These are phyloP conservation scores for Amborella trichopoda DNA, from an alignment of 164 flowering plant species.

Conservation along the genomic window DNA sequence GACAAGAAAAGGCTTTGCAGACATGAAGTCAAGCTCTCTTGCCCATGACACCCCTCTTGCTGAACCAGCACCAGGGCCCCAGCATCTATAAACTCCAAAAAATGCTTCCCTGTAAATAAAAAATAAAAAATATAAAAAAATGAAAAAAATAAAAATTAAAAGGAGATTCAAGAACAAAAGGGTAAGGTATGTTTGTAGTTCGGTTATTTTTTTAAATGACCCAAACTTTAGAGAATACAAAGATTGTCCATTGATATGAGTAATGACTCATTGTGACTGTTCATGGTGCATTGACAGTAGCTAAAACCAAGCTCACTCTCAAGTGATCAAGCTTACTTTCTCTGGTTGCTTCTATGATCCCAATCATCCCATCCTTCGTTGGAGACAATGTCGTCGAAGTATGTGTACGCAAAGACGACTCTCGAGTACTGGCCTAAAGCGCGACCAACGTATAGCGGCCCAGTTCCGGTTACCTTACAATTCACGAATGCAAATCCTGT, in stretches of 20 bases:
- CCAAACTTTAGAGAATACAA: no score
- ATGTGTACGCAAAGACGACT: conserved; percentile 66
- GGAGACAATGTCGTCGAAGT: conserved; percentile 75
- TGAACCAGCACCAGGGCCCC: conserved; percentile 75
- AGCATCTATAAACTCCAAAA: conserved; percentile 81
- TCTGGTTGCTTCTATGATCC: conserved; percentile 69
- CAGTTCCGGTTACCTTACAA: conserved; percentile 77
- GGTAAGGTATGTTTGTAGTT: no score
- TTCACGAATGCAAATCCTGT: conserved; percentile 75
- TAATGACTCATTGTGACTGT: no score
- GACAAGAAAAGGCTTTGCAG: conserved; percentile 63
- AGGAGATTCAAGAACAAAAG: no score
- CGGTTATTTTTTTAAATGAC: no score
- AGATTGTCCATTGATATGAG: no score
- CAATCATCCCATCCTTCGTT: conserved; percentile 96
- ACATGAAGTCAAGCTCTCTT: conserved; percentile 52
- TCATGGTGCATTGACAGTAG: no score
- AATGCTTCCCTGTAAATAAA: conserved; percentile 47
- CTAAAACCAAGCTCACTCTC: no score
- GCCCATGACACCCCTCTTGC: conserved; percentile 68
- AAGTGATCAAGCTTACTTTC: no score
- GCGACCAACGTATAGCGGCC: conserved; percentile 86
- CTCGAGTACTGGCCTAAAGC: conserved; percentile 90
- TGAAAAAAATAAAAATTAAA: background rate
- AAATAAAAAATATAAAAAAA: background rate